Conservation (phyloP, 345 rosid species). For the Corchorus capsularis region DNA sequence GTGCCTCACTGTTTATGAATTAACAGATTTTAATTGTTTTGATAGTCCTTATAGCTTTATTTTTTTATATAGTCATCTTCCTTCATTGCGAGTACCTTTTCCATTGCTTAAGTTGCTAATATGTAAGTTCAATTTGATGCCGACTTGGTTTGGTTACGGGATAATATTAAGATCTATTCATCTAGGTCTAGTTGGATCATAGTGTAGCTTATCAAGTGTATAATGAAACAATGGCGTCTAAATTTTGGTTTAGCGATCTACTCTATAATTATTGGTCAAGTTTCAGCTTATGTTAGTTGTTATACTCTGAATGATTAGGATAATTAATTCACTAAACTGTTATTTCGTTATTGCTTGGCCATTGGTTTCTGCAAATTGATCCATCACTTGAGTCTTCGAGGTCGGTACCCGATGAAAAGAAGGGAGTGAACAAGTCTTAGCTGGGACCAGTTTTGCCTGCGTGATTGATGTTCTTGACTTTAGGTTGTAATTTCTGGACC, state of each 20-base stretch:
- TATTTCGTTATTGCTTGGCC: neutral
- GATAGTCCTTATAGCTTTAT: neutral
- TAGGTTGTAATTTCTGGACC: constrained; percentile 9
- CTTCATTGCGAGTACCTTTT: neutral
- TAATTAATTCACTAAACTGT: neutral
- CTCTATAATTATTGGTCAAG: neutral
- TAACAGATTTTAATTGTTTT: neutral
- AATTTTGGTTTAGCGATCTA: neutral
- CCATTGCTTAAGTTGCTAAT: constrained; percentile 8
- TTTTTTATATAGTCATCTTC: neutral
- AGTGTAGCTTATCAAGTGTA: constrained; percentile 1
- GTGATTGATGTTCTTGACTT: neutral
- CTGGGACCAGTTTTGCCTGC: neutral
- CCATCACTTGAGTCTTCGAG: neutral
- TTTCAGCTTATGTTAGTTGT: neutral
- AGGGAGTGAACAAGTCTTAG: neutral
- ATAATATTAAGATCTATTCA: constrained; percentile 3
- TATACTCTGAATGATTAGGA: neutral
- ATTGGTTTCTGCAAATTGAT: neutral
- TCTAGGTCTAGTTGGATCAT: neutral
- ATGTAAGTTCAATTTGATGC: constrained; percentile 46
- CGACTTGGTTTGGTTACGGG: neutral
- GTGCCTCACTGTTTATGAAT: neutral
- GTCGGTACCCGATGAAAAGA: neutral
- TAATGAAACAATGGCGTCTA: constrained; percentile 8